These are phyloP conservation scores for Prunus mume DNA, from an alignment of 306 rosid genomes.

Conservation along the genomic window DNA sequence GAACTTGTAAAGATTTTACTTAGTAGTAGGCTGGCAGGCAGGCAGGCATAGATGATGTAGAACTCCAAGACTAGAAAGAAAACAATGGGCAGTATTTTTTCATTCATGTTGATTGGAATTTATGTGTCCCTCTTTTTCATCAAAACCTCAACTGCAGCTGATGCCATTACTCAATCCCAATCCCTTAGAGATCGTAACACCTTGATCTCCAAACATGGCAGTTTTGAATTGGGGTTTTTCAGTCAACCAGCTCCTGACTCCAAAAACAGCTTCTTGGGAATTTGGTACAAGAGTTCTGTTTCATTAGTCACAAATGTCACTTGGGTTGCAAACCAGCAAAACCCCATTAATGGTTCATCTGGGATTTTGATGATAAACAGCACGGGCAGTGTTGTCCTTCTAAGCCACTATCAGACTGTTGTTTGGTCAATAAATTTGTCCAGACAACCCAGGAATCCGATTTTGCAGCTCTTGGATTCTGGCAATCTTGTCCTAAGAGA, in stretches of 20 bases:
- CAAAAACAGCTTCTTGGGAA: background rate
- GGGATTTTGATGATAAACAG: background rate
- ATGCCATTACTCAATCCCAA: conserved; percentile 20
- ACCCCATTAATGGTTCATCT: background rate
- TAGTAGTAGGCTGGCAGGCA: no score
- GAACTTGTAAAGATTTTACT: no score
- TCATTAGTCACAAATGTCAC: background rate
- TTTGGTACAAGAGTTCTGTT: background rate
- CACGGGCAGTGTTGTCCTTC: background rate
- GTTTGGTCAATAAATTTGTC: background rate
- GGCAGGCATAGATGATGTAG: no score
- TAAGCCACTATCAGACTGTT: background rate
- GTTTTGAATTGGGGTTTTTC: conserved; percentile 50
- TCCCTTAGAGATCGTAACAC: conserved; percentile 13
- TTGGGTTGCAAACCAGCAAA: background rate
- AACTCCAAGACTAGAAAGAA: no score
- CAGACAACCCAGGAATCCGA: background rate
- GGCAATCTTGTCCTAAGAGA: conserved; percentile 22
- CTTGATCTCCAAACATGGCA: conserved; percentile 30
- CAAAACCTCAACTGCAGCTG: background rate
- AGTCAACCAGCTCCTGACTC: conserved; percentile 22
- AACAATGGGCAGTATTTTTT: no score
- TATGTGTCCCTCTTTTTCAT: no score
- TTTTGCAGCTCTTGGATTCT: conserved; percentile 6
- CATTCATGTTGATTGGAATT: no score